A percentile compares a stretch with the other conserved stretches of the same genome.
These are phyloP conservation scores for Brettanomyces anomalus DNA, from an alignment of 805 yeast genomes.

Conservation along the genomic window DNA sequence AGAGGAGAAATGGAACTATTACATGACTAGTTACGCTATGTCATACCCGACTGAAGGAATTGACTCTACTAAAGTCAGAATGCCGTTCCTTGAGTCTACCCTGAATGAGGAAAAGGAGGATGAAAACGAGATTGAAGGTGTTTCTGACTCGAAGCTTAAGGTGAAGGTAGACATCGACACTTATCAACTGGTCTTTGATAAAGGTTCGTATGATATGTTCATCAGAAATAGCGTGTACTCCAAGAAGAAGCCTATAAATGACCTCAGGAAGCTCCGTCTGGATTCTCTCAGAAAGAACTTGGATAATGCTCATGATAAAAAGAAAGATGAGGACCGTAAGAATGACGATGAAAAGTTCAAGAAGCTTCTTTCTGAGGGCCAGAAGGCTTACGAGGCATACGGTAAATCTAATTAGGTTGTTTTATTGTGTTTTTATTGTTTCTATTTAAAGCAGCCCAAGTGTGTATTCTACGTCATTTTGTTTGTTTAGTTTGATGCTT, in stretches of 20 bases:
- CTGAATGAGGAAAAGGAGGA: conserved; percentile 40
- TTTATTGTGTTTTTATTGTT: neutral
- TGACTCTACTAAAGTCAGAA: conserved; percentile 59
- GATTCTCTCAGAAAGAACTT: conserved; percentile 29
- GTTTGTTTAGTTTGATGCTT: neutral
- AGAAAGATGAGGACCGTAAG: conserved; percentile 31
- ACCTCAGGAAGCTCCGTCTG: conserved; percentile 9
- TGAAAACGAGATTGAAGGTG: conserved; percentile 44
- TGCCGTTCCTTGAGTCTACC: conserved; percentile 67
- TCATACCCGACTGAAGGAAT: conserved; percentile 97
- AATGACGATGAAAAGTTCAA: conserved; percentile 13
- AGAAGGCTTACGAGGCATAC: neutral
- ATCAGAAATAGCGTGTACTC: conserved; percentile 47
- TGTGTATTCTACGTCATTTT: too few species aligned
- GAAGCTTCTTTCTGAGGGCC: neutral
- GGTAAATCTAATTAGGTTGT: neutral
- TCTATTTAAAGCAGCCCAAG: neutral
- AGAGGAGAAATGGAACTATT: conserved; percentile 87
- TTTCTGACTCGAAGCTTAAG: conserved; percentile 58
- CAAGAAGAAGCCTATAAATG: conserved; percentile 15
- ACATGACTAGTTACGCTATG: conserved; percentile 85
- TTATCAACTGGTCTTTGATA: conserved; percentile 74
- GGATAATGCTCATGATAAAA: conserved; percentile 53
- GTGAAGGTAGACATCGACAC: conserved; percentile 74
- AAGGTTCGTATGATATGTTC: conserved; percentile 71